Evolutionary conservation across 2,329 filamentous ascomycete species (phyloP).

Genomic region (Ophiostoma sp.): DNA sequence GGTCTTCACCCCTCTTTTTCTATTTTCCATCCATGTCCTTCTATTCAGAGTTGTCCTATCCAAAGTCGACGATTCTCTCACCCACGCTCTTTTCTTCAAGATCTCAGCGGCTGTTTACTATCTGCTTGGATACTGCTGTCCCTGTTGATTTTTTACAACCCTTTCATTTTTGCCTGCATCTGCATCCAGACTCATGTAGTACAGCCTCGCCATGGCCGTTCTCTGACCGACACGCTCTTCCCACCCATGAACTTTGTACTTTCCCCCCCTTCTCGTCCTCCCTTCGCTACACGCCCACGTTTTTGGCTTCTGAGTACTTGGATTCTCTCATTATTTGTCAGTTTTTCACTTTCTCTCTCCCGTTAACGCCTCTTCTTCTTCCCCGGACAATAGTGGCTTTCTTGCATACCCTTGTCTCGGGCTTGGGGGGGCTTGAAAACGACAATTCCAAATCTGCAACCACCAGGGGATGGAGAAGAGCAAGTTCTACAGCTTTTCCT

Average conservation of each 20-base stretch:
- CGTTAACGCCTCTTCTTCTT: not conserved
- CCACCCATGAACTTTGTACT: not conserved
- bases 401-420: not conserved
- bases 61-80: not conserved
- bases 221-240: not conserved
- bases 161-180: not conserved
- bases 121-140: not conserved
- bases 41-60: not conserved
- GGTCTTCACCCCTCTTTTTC: not conserved
- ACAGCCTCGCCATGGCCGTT: not conserved
- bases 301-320: not conserved
- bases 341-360: not conserved
- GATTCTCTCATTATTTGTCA: not conserved
- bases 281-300: slow-evolving; percentile 1
- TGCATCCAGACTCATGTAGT: not conserved
- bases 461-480: not conserved
- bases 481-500: not conserved
- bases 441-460: not conserved
- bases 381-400: not conserved
- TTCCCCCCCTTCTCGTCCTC: not conserved
- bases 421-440: not conserved
- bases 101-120: not conserved
- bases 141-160: not conserved
- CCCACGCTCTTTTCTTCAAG: not conserved
- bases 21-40: not conserved